Base-by-base conservation (phyloP, 1,139 yeast genomes). In the Magnusiomyces tetraspermus region DNA sequence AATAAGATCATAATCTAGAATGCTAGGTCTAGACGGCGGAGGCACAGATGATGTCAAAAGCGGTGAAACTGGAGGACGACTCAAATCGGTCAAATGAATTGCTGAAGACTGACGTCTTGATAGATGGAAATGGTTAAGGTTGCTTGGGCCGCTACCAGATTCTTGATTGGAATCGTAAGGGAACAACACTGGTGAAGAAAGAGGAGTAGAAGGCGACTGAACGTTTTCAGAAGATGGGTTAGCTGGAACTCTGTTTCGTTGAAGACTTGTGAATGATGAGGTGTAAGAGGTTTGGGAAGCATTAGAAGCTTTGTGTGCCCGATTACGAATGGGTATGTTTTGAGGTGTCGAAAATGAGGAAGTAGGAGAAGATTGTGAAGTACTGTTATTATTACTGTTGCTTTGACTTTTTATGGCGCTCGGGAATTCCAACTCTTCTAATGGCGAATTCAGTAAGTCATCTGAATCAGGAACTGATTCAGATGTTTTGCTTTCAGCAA, bases 1-100 rank as follows among this genome's bases (percentile, higher is more conserved):
- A 54, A 94, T 73, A 36, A 92, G 80, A 61, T 88, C 96, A 66
- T 89, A 94, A 67, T 94, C 98, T 57, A 78, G 79, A 30, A 90
- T 89, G 1, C 88, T 83, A 0, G 95, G 92, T 2, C 76, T 71
- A 0, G 71, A 59, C 5, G 62, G 51, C 0, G 77, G 62, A 0
- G 83, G 75, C 48, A 59, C 68, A 41, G 78, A 77, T 1, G 94
- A 83, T 1, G 87, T 80, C 47, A 89, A 67, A 28, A 89, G 69
- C 0, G 97, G 97, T 0, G 96, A 87, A 30, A 87, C 68, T 2
- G 95, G 96, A 2, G 47, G 53, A 31, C 54, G 55, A 3, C 59
- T 36, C 23, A 60, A 51, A 33, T 64, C 67, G 23, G 62, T 54
- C 1, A 60, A 58, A 1, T 51, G 46, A 10, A 28, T 33, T 15